These are phyloP conservation scores for Phialophora chinensis DNA, from an alignment of 2,329 filamentous ascomycete species.

Conservation along the genomic window DNA sequence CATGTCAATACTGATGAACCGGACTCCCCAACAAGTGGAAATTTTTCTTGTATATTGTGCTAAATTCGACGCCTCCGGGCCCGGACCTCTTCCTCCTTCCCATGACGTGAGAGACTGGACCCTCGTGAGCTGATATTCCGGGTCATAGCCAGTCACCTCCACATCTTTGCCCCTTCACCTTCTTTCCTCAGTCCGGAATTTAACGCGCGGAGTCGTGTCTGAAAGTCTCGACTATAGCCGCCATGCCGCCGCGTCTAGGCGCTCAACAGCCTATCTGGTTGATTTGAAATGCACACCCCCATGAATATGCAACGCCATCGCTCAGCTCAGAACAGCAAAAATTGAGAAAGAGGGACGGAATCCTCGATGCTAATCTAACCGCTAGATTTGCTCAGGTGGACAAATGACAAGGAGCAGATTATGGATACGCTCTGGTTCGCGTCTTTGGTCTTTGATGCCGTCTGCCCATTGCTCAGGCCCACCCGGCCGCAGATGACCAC, in stretches of 20 bases:
- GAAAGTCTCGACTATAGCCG: background rate
- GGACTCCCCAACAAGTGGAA: background rate
- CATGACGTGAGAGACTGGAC: too few species aligned
- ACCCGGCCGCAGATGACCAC: background rate
- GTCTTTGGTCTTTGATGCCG: background rate
- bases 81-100: background rate
- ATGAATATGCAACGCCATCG: background rate
- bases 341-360: background rate
- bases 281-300: background rate
- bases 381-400: background rate
- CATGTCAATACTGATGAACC: background rate
- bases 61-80: background rate
- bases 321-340: background rate
- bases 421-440: background rate
- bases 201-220: background rate
- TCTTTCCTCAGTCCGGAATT: background rate
- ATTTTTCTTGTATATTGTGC: too few species aligned
- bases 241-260: background rate
- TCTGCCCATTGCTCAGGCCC: background rate
- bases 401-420: background rate
- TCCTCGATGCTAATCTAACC: background rate
- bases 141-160: background rate
- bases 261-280: background rate
- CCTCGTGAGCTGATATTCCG: background rate
- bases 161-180: background rate